These are phyloP conservation scores for Filobasidium uniguttulatum DNA, from an alignment of 1,284 basidiomycete genomes.

Conservation along the genomic window DNA sequence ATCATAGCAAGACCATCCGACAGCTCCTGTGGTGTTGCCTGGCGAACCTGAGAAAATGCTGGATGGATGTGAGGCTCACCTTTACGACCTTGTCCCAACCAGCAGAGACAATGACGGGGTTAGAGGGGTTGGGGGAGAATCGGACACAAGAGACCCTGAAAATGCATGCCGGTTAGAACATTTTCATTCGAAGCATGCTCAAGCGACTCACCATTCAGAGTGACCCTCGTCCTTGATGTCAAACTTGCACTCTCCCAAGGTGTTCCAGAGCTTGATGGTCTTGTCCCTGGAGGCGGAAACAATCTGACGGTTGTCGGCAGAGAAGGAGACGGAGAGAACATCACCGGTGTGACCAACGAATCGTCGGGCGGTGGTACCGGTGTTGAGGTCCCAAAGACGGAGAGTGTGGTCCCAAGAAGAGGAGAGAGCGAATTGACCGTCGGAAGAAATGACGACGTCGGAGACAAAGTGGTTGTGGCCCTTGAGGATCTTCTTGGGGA, in stretches of 20 bases:
- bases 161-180: conserved; percentile 1
- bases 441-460: conserved; percentile 95
- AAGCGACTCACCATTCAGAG: conserved; percentile 59
- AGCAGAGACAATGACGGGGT: conserved; percentile 96
- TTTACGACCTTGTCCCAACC: conserved; percentile 99
- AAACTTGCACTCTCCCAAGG: conserved; percentile 99
- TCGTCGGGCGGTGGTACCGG: conserved; percentile 80
- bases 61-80: conserved; percentile 45
- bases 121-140: conserved; percentile 96
- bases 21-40: conserved; percentile 10
- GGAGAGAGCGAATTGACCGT: conserved; percentile 98
- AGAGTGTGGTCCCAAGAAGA: conserved; percentile 99
- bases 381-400: conserved; percentile 97
- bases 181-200: conserved; percentile 20
- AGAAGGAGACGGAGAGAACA: conserved; percentile 95
- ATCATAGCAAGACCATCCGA: conserved; percentile 32
- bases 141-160: conserved; percentile 94
- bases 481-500: conserved; percentile 92
- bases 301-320: conserved; percentile 95
- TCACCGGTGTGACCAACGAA: conserved; percentile 98
- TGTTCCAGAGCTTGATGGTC: conserved; percentile 99
- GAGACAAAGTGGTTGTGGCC: conserved; percentile 99
- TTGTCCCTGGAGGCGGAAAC: conserved; percentile 95
- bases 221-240: conserved; percentile 99
- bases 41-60: not conserved